Conservation (phyloP, 305 asterid genomes). For the Coffea humblotiana region DNA sequence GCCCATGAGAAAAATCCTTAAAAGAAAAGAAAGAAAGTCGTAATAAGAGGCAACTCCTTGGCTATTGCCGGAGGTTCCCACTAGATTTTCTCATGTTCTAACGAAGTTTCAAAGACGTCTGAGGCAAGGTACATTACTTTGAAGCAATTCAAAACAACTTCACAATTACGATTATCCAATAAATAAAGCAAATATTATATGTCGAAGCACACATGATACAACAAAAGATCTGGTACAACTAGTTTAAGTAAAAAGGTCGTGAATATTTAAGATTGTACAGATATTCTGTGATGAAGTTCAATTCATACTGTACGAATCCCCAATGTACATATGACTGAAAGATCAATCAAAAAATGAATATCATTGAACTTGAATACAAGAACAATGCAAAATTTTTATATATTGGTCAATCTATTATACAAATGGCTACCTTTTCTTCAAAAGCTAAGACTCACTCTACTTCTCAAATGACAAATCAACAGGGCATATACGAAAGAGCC, state of each 20-base stretch:
- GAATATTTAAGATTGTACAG: background rate
- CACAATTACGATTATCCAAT: background rate
- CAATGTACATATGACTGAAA: background rate
- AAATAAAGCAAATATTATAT: background rate
- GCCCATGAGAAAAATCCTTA: no score
- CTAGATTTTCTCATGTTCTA: no score
- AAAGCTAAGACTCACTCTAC: conserved; percentile 12
- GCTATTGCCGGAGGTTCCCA: no score
- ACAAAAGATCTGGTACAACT: background rate
- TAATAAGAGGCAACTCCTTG: no score
- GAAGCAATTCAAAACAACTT: background rate
- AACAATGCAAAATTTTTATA: background rate
- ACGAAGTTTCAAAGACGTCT: background rate
- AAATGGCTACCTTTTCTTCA: conserved; percentile 19
- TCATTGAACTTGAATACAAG: conserved; percentile 1
- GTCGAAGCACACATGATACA: background rate
- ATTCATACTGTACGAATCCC: background rate
- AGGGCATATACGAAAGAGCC: background rate
- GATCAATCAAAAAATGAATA: background rate
- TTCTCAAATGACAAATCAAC: conserved; percentile 2
- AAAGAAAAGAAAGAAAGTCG: no score
- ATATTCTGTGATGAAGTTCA: background rate
- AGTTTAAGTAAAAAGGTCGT: background rate
- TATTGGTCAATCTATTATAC: background rate
- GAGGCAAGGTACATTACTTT: background rate